Percentiles rank a stretch among this genome's conserved stretches.
phyloP scores from a whole-genome alignment of 768 basidiomycete genomes.

The Suillus discolor region DNA sequence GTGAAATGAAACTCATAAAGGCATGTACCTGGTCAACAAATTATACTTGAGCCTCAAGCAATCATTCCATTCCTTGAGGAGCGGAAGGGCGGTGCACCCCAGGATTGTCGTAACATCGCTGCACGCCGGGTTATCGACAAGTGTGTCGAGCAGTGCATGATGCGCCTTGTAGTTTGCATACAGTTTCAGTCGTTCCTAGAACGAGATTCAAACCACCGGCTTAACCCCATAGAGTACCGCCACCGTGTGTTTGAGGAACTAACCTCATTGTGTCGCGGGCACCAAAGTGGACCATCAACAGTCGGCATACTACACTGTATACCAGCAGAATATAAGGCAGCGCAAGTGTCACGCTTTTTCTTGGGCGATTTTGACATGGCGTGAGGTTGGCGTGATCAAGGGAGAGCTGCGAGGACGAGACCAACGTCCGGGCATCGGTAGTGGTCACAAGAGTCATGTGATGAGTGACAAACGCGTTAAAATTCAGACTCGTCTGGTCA shows the following conservation, averaged over 20 bases:
- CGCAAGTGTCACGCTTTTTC: constrained; percentile 19
- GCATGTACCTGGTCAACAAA: constrained; percentile 33
- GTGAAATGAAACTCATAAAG: neutral
- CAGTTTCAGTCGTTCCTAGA: constrained; percentile 37
- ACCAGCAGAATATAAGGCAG: constrained; percentile 20
- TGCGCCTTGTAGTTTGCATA: constrained; percentile 40
- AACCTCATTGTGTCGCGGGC: constrained; percentile 35
- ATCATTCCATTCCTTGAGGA: constrained; percentile 35
- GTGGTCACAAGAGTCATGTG: neutral
- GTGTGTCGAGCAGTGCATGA: constrained; percentile 32
- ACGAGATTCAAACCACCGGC: neutral
- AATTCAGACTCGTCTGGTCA: too few species aligned
- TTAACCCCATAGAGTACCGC: neutral
- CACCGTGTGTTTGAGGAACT: constrained; percentile 3
- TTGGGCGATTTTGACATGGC: constrained; percentile 14
- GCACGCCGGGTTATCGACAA: constrained; percentile 30
- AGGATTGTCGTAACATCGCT: constrained; percentile 25
- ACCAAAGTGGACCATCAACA: constrained; percentile 23
- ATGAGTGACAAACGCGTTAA: neutral
- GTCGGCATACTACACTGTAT: constrained; percentile 17
- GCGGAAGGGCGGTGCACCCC: constrained; percentile 32
- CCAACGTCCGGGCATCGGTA: too few species aligned
- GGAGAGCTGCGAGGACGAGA: too few species aligned
- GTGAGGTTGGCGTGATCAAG: neutral
- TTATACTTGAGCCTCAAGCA: constrained; percentile 35